Base-by-base conservation (phyloP, 2,329 filamentous ascomycete genomes). In the Penicillium sp. region DNA sequence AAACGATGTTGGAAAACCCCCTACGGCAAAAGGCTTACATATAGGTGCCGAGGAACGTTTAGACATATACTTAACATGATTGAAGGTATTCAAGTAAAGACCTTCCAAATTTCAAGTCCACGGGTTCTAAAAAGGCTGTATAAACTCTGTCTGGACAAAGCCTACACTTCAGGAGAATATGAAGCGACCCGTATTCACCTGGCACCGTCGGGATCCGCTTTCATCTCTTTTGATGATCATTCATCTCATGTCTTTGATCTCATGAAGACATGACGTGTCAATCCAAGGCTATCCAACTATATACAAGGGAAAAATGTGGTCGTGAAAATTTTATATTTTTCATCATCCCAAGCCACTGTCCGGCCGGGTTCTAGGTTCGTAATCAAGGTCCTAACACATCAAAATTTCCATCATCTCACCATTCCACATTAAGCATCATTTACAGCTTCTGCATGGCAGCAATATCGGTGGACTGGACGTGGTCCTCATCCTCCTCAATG, bases 381-480 rank as follows among this genome's bases (percentile, higher is more conserved):
- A 59, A 69, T 55, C 62, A 56, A 60, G 60, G 60, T 64, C 59
- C 59, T 59, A 55, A 63, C 51, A 63, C 64, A 61, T 67, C 57
- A 66, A 59, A 34, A 58, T 50, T 56, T 66, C 63, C 62, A 54
- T 67, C 66, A 61, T 68, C 61, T 62, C 58, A 50, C 62, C 60
- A 58, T 62, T 49, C 57, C 61, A 64, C 61, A 58, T 61, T 63
- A 54, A 55, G 53, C 56, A 56, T 62, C 46, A 60, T 49, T 82
- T 89, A 96, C 76, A 91, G 77, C 80, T 94, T 94, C 80, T 89
- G 84, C 89, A 94, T 94, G 70, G 88, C 87, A 74, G 76, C 75
- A 67, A 96, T 71, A 72, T 97, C 93, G 63, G 86, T 84, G 62
- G 89, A 95, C 83, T 98, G 93, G 68, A 98, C 89, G 72, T 88